Percentiles rank a stretch among this genome's conserved stretches.
phyloP scores from a whole-genome alignment of 176 grass and related monocot genomes.

The Oryza meridionalis region DNA sequence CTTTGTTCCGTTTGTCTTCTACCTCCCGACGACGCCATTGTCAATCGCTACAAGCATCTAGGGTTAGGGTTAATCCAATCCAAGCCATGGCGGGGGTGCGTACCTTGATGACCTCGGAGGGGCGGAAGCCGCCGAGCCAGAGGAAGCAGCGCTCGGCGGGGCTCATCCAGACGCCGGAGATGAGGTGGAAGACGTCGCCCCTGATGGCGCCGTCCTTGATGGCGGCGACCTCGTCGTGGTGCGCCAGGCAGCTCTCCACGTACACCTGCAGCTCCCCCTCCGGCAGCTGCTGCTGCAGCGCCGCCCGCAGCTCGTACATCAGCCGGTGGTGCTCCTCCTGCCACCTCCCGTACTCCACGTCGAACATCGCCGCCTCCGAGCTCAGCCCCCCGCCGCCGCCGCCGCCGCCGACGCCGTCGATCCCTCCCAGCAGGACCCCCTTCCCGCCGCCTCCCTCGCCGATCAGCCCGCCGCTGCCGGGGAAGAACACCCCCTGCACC shows the following conservation, averaged over 20 bases:
- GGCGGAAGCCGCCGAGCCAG: conserved; percentile 96
- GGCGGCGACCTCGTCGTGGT: conserved; percentile 80
- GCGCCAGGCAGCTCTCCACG: conserved; percentile 77
- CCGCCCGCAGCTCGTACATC: conserved; percentile 81
- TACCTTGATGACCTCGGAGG: conserved; percentile 97
- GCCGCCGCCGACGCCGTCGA: conserved; percentile 28
- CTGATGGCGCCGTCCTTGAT: conserved; percentile 72
- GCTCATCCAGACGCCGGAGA: conserved; percentile 88
- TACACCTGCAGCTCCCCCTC: conserved; percentile 89
- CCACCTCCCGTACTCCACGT: conserved; percentile 87
- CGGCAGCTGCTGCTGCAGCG: conserved; percentile 79
- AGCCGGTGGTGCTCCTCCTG: conserved; percentile 81
- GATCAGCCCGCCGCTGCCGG: conserved; percentile 45
- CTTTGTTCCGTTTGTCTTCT: not conserved
- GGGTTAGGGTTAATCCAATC: conserved; percentile 31
- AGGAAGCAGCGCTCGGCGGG: conserved; percentile 99
- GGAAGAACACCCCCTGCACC: conserved; percentile 59
- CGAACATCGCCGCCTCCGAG: conserved; percentile 82
- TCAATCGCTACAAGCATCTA: not conserved
- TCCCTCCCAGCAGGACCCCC: conserved; percentile 52
- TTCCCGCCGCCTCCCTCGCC: conserved; percentile 59
- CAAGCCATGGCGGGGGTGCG: not conserved
- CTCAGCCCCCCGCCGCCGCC: conserved; percentile 29
- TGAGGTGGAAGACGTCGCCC: conserved; percentile 97
- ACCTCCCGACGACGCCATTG: no score